A percentile compares a stretch with the other conserved stretches of the same genome.
Conservation (phyloP, 2,329 filamentous ascomycete genomes). For the Scytalidium sp. region DNA sequence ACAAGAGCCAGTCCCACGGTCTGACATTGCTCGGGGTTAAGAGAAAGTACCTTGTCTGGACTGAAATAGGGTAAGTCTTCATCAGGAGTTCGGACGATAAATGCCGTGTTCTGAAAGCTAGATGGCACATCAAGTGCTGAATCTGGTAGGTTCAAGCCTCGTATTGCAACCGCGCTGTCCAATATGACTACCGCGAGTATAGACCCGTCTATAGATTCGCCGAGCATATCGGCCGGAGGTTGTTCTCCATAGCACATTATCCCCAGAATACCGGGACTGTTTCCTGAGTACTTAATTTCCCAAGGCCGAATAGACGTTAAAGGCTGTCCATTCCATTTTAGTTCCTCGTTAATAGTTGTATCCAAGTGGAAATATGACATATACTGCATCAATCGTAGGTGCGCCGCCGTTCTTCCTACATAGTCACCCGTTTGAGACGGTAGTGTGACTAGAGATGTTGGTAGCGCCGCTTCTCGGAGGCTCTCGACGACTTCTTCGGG, state of each 20-base stretch:
- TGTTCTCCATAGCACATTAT: constrained; percentile 67
- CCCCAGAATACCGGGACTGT: constrained; percentile 54
- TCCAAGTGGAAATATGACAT: constrained; percentile 73
- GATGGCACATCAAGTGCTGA: neutral
- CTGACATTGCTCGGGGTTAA: constrained; percentile 58
- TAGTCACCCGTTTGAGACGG: constrained; percentile 58
- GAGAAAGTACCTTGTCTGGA: constrained; percentile 47
- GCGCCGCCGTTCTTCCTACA: constrained; percentile 57
- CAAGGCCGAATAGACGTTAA: constrained; percentile 57
- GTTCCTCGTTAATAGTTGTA: constrained; percentile 11
- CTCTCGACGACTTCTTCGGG: constrained; percentile 53
- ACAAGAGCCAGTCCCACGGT: constrained; percentile 65
- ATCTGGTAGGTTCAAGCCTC: constrained; percentile 21
- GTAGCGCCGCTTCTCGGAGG: constrained; percentile 38
- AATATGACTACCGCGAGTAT: constrained; percentile 63
- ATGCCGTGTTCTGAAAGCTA: constrained; percentile 5
- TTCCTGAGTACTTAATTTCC: constrained; percentile 56
- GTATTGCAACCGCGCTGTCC: constrained; percentile 50
- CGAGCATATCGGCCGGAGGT: constrained; percentile 53
- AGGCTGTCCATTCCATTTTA: constrained; percentile 48
- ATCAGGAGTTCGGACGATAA: constrained; percentile 37
- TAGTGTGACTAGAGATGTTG: constrained; percentile 45
- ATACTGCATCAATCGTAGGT: constrained; percentile 71
- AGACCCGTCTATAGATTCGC: constrained; percentile 67
- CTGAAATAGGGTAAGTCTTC: constrained; percentile 62